Evolutionary conservation across 352 stramenopile genomes (phyloP), one percentile per base, ranked within the genome.

Genomic region (Hyaloperonospora brassicae): DNA sequence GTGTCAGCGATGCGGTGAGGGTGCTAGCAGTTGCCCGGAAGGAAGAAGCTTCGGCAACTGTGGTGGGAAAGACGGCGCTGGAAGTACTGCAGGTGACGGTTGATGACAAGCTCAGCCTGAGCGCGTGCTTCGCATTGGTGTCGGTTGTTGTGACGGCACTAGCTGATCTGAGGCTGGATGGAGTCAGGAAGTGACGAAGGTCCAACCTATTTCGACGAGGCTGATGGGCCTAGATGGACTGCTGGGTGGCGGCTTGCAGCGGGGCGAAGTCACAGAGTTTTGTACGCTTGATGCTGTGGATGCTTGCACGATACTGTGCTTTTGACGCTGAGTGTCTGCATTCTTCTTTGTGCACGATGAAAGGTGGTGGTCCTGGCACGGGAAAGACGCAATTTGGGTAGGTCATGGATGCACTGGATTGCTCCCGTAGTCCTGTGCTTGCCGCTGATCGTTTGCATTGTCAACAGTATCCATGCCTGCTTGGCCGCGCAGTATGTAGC

Each of bases 331-430:
- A 17, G 17, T 17, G 17, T 17, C 17, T 17, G 17, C 17, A 17
- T 17, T 17, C 17, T 17, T 17, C 17, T 17, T 17, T 17, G 17
- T 17, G 17, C 17, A 17, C 17, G 17, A 17, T 25, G 21, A 34
- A 57, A 64, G 82, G 79, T 56, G 84, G 84, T 27, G 65, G 64
- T 25, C 81, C 84, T 30, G 84, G 79, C 1, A 72, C 69, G 14
- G 84, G 81, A 2, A 93, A 92, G 61, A 92, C 84, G 9, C 84
- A 93, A 47, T 56, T 93, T 9, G 70, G 66, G 83, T 90, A 36
- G 3, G 47, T 25, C 11, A 24, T 53, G 17, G 5, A 52, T 25
- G 7, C 41, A 14, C 2, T 4, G 21, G 21, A 14, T 5, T 22
- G 36, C 5, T 9, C 40, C 22, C 6, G 21, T 5, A 8, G 1